A percentile compares a stretch with the other conserved stretches of the same genome.
phyloP scores from a whole-genome alignment of 768 basidiomycete genomes.

The Aureoboletus auriporus region DNA sequence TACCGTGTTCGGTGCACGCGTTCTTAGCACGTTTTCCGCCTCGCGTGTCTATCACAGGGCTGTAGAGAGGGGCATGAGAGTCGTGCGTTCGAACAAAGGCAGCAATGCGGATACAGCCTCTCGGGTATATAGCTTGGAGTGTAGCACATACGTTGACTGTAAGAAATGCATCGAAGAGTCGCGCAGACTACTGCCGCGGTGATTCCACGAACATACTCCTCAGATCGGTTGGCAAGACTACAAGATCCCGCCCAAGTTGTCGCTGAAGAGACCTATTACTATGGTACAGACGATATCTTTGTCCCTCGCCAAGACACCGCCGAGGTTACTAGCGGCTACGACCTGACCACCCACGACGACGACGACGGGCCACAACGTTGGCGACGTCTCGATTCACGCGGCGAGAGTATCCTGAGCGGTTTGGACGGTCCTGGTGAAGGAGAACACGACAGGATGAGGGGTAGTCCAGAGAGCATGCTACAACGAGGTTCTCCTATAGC shows the following conservation, averaged over 20 bases:
- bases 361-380: constrained; percentile 21
- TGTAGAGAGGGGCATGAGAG: constrained; percentile 9
- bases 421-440: constrained; percentile 23
- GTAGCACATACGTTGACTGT: not conserved
- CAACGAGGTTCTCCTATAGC: constrained; percentile 31
- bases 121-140: constrained; percentile 21
- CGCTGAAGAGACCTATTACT: constrained; percentile 13
- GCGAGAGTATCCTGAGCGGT: constrained; percentile 31
- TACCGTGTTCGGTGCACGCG: constrained; percentile 13
- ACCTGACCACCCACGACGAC: constrained; percentile 20
- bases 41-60: constrained; percentile 20
- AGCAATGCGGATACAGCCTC: constrained; percentile 23
- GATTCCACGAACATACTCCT: constrained; percentile 17
- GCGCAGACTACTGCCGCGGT: constrained; percentile 29
- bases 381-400: constrained; percentile 29
- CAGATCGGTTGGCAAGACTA: constrained; percentile 11
- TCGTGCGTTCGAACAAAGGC: constrained; percentile 13
- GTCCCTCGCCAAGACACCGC: constrained; percentile 12
- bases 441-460: constrained; percentile 19
- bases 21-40: constrained; percentile 12
- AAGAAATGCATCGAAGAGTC: constrained; percentile 29
- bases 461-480: constrained; percentile 35
- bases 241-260: constrained; percentile 18
- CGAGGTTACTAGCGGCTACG: constrained; percentile 17
- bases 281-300: constrained; percentile 7